Evolutionary conservation across 2,329 filamentous ascomycete species (phyloP).

Genomic region (Neonectria punicea): DNA sequence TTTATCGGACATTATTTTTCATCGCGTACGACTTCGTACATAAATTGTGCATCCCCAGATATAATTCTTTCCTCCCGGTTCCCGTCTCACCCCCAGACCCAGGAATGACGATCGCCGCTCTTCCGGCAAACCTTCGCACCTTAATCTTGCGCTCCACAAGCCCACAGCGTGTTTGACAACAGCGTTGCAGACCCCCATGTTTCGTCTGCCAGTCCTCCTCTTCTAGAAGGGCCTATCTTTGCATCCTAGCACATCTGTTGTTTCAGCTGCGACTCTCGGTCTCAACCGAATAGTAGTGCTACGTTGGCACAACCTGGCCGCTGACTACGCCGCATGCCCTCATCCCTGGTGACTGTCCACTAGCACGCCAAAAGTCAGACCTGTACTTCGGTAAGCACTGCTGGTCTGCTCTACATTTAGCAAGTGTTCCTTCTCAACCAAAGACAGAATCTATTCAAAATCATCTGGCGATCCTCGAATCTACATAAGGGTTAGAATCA

Average conservation of each 20-base stretch:
- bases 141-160: not conserved
- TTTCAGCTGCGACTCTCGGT: not conserved
- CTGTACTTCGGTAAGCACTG: too few relatives aligned
- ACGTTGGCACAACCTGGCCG: not conserved
- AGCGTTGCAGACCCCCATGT: not conserved
- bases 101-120: not conserved
- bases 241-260: not conserved
- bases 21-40: not conserved
- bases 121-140: not conserved
- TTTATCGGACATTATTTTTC: constrained; percentile 5
- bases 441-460: not conserved
- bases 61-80: not conserved
- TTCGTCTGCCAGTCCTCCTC: not conserved
- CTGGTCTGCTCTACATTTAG: too few relatives aligned
- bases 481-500: not conserved
- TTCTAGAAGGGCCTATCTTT: not conserved
- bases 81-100: constrained; percentile 10
- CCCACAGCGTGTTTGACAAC: not conserved
- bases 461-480: not conserved
- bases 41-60: not conserved
- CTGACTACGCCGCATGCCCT: not conserved
- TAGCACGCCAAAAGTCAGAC: not conserved
- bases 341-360: too few relatives aligned
- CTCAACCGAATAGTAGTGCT: not conserved
- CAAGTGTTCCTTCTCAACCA: not conserved